Base-by-base conservation (phyloP, 805 yeast genomes). In the Saccharomyces jurei region DNA sequence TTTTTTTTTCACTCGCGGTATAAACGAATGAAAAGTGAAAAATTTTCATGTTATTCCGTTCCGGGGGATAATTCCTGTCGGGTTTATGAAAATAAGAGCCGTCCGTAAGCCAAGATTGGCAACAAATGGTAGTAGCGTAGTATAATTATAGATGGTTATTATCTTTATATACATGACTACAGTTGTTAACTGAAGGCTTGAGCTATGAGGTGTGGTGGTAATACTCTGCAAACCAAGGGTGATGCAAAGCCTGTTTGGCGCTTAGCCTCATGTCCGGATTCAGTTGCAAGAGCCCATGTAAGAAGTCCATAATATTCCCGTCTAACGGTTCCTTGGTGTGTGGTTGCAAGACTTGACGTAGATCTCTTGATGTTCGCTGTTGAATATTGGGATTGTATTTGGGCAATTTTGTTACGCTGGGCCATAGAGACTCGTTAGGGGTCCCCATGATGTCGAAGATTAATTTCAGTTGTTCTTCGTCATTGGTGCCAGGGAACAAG, bases 401-500 rank as follows among this genome's bases (percentile, higher is more conserved):
- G 17, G 97, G 97, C 69, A 94, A 77, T 57, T 86, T 81, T 47
- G 85, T 81, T 49, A 94, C 96, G 60, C 91, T 96, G 6, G 98
- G 97, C 99, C 99, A 94, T 21, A 81, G 77, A 51, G 87, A 88
- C 69, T 89, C 97, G 36, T 81, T 87, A 49, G 99, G 99, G 2
- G 98, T 92, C 21, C 99, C 99, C 73, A 94, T 78, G 52, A 88
- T 77, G 60, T 96, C 81, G 74, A 94, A 94, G 56, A 94, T 94
- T 71, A 94, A 81, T 76, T 91, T 91, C 60, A 94, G 87, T 74
- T 94, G 97, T 70, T 94, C 99, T 66, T 94, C 95, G 70, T 94
- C 99, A 10, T 96, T 89, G 69, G 94, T 97, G 5, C 99, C 99
- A 0, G 98, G 96, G 74, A 94, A 92, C 52, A 94, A 71, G 8